phyloP scores from a whole-genome alignment of 805 yeast species.

The Candida fluviatilis region DNA sequence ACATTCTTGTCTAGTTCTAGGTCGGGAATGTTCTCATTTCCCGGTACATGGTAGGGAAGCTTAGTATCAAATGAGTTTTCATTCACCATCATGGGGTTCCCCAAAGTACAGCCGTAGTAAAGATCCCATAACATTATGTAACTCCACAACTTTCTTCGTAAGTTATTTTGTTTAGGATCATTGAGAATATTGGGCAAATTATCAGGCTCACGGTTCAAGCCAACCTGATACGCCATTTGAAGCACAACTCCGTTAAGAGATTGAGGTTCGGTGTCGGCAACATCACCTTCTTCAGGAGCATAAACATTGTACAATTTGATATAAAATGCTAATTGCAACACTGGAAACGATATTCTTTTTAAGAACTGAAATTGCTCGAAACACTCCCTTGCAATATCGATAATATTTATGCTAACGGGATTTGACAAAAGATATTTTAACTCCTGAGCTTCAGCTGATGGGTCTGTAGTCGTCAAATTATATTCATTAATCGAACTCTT shows the following conservation, averaged over 20 bases:
- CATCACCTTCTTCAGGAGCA: slow-evolving; percentile 55
- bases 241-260: slow-evolving; percentile 52
- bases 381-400: slow-evolving; percentile 30
- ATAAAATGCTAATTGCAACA: slow-evolving; percentile 52
- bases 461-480: slow-evolving; percentile 19
- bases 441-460: slow-evolving; percentile 21
- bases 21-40: slow-evolving; percentile 32
- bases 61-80: slow-evolving; percentile 25
- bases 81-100: slow-evolving; percentile 27
- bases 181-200: slow-evolving; percentile 19
- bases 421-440: slow-evolving; percentile 22
- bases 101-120: slow-evolving; percentile 29
- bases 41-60: slow-evolving; percentile 30
- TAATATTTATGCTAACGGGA: slow-evolving; percentile 26
- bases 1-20: slow-evolving; percentile 12
- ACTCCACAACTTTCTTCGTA: slow-evolving; percentile 61
- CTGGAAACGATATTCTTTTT: slow-evolving; percentile 41
- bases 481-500: slow-evolving; percentile 22
- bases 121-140: slow-evolving; percentile 25
- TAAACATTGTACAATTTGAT: slow-evolving; percentile 46
- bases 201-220: slow-evolving; percentile 65
- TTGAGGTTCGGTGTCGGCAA: slow-evolving; percentile 53
- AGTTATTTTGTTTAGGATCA: slow-evolving; percentile 32
- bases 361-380: slow-evolving; percentile 31
- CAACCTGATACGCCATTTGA: slow-evolving; percentile 66